These are phyloP conservation scores for Albophoma yamanashiensis DNA, from an alignment of 2,329 filamentous ascomycete genomes.

Conservation along the genomic window DNA sequence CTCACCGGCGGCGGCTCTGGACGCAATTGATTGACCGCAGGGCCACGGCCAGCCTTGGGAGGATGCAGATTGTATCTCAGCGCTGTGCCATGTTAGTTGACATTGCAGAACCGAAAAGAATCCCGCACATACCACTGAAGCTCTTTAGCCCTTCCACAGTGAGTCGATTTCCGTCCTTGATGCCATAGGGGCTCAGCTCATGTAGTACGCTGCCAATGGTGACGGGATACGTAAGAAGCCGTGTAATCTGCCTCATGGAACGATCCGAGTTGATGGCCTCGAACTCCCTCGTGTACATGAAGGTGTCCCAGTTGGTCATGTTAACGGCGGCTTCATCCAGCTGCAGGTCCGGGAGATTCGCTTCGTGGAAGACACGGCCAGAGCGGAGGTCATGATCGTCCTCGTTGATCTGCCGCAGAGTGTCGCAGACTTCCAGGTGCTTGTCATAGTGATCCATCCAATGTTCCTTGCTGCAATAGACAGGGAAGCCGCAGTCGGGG, in stretches of 20 bases:
- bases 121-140: conserved; percentile 61
- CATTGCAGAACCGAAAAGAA: not conserved
- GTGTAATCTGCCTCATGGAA: conserved; percentile 84
- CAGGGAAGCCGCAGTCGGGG: conserved; percentile 87
- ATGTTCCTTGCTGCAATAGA: conserved; percentile 89
- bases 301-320: conserved; percentile 98
- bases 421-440: conserved; percentile 87
- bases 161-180: conserved; percentile 63
- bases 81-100: conserved; percentile 37
- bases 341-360: conserved; percentile 79
- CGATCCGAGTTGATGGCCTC: conserved; percentile 84
- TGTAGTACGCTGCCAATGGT: conserved; percentile 88
- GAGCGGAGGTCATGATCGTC: conserved; percentile 93
- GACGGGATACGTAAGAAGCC: conserved; percentile 84
- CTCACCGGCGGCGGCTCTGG: conserved; percentile 81
- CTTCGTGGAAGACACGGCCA: conserved; percentile 87
- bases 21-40: conserved; percentile 66
- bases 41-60: conserved; percentile 64
- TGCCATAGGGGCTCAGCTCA: conserved; percentile 85
- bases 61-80: conserved; percentile 91
- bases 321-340: conserved; percentile 90
- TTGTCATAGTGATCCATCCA: conserved; percentile 94
- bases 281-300: conserved; percentile 86
- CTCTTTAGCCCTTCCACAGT: conserved; percentile 88
- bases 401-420: conserved; percentile 86